Percentiles rank a stretch among this genome's conserved stretches.
Evolutionary conservation across 805 yeast genomes (phyloP).

Genomic region (Candida nemodendra): DNA sequence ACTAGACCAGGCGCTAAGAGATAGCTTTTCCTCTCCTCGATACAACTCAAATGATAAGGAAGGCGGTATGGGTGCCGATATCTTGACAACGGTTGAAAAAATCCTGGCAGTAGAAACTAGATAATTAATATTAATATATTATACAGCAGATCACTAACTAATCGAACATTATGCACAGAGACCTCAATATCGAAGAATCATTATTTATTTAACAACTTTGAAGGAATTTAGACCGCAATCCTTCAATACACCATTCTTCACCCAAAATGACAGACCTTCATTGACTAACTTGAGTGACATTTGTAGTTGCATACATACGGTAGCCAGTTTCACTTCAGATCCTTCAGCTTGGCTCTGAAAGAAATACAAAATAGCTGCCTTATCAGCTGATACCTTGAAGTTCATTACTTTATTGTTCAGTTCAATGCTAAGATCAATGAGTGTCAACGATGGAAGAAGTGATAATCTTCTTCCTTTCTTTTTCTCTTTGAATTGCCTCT

Average conservation of each 20-base stretch:
- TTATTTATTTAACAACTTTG: slow-evolving; percentile 38
- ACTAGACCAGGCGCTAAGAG: slow-evolving; percentile 66
- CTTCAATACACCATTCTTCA: slow-evolving; percentile 50
- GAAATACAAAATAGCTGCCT: slow-evolving; percentile 54
- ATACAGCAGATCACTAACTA: no score
- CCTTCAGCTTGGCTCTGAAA: slow-evolving; percentile 25
- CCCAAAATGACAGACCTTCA: slow-evolving; percentile 60
- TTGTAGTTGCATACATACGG: slow-evolving; percentile 37
- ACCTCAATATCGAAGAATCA: no score
- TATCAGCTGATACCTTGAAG: slow-evolving; percentile 62
- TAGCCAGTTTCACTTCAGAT: slow-evolving; percentile 28
- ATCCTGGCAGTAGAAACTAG: slow-evolving; percentile 24
- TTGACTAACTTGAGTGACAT: slow-evolving; percentile 43
- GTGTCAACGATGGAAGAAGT: slow-evolving; percentile 59
- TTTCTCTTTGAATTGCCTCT: slow-evolving; percentile 36
- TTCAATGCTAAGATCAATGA: slow-evolving; percentile 57
- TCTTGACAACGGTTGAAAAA: slow-evolving; percentile 41
- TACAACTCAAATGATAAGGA: slow-evolving; percentile 20
- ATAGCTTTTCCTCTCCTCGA: slow-evolving; percentile 53
- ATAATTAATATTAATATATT: slow-evolving; percentile 4
- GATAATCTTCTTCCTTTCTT: slow-evolving; percentile 60
- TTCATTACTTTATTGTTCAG: slow-evolving; percentile 40
- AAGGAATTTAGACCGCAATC: slow-evolving; percentile 38
- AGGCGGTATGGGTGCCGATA: slow-evolving; percentile 32
- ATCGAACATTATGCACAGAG: no score